Base-by-base conservation (phyloP, 2,329 filamentous ascomycete genomes). In the Colletotrichum sp. region DNA sequence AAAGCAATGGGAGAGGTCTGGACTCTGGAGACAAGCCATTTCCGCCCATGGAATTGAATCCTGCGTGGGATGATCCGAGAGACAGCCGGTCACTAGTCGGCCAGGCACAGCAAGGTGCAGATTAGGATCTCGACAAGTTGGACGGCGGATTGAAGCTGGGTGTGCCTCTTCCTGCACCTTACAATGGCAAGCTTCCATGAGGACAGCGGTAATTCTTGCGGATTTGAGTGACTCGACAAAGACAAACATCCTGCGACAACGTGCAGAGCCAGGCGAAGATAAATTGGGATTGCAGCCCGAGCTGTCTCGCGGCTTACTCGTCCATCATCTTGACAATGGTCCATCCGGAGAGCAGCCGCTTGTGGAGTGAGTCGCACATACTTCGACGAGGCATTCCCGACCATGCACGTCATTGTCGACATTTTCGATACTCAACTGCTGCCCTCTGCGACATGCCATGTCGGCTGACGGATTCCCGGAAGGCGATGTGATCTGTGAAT, bases 1-100 rank as follows among this genome's bases (percentile, higher is more conserved):
- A 72, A 75, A 75, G 69, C 61, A 75, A 75, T 39, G 27, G 25
- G 18, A 43, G 28, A 30, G 68, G 62, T 72, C 68, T 72, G 62
- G 69, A 48, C 56, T 64, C n/a, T 27, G 48, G 34, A 66, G 67
- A 36, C 27, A 71, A 28, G 67, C 36, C 67, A 34, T 22, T 65
- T 66, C 30, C 43, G 32, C n/a, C 52, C 66, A 68, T 56, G 66
- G 66, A 12, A 60, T 15, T 25, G 66, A 60, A 68, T 68, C 66
- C 67, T 62, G 56, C 67, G 43, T 70, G 67, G 56, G 67, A 70
- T 34, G 67, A 70, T 70, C 67, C 56, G 67, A 61, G 56, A 70
- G 55, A 62, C 27, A 62, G 27, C 67, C 67, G 67, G 67, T 32
- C 36, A 48, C 25, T 66, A 52, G 36, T 48, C 36, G n/a, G 39